phyloP scores from a whole-genome alignment of 108 stramenopile species.

The Nannochloropsis salina region DNA sequence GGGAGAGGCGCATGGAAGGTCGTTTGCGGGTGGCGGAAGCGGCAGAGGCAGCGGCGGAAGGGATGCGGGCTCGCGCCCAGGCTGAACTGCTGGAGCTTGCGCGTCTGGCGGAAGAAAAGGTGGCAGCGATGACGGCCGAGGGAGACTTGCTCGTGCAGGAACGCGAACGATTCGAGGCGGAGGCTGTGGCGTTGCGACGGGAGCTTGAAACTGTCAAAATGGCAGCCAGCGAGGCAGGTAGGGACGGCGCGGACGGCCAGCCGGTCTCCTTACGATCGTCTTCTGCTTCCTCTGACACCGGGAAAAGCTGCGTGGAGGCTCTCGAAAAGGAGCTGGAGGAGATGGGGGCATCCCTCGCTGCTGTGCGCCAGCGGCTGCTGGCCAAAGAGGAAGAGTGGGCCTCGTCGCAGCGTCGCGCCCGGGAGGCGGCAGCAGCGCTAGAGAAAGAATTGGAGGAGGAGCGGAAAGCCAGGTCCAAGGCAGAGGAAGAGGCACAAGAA shows the following conservation, averaged over 20 bases:
- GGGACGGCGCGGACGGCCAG: not conserved
- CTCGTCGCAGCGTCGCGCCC: not conserved
- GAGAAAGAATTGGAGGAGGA: slow-evolving; percentile 32
- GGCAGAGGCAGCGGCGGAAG: not conserved
- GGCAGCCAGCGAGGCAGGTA: not conserved
- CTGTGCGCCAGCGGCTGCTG: not conserved
- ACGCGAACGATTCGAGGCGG: not conserved
- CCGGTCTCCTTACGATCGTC: not conserved
- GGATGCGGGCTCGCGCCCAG: not conserved
- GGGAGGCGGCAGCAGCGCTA: slow-evolving; percentile 24
- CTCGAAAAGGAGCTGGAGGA: not conserved
- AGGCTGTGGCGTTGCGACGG: not conserved
- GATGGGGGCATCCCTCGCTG: slow-evolving; percentile 10
- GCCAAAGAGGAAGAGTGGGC: not conserved
- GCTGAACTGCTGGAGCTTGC: not conserved
- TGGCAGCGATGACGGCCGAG: not conserved
- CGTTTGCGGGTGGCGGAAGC: not conserved
- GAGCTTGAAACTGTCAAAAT: not conserved
- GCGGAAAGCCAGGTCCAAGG: not conserved
- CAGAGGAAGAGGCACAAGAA: not conserved
- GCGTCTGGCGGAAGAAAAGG: not conserved
- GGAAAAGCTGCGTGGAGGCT: not conserved
- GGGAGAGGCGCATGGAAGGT: slow-evolving; percentile 34
- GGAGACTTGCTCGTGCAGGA: not conserved
- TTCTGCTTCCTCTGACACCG: not conserved